Base-by-base conservation (phyloP, 352 stramenopile genomes). In the Phytophthora ramorum region DNA sequence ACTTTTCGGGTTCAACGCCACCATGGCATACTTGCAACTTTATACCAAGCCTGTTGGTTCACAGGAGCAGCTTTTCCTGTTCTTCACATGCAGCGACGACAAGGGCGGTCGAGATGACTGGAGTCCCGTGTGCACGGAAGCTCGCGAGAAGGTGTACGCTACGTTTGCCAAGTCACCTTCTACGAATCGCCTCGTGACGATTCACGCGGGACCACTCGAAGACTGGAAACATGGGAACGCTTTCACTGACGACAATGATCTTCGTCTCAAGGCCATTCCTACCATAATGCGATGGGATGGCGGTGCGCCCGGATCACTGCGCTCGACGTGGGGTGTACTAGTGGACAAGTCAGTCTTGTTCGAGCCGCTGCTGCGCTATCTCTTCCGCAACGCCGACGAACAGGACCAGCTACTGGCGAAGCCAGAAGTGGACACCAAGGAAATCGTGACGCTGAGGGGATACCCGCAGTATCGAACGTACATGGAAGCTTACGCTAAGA, bases 201-300 rank as follows among this genome's bases (percentile, higher is more conserved):
- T 89, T 55, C 76, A 78, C 50, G 69, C 78, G 5, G 81, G 83
- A 13, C 73, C 81, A 35, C 71, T 80, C 19, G 53, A 84, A 20
- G 81, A 77, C 37, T 92, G 81, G 83, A 71, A 76, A 45, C 72
- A 71, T 45, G 51, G 71, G 6, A 92, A 92, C 41, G 67, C 66
- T 12, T 90, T 90, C 59, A 81, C 69, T 2, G 68, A 82, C 17
- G 85, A 93, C 47, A 55, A 66, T 2, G 78, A 92, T 48, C 52
- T 93, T 53, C 79, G 79, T 32, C 61, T 93, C 20, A 89, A 90
- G 64, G 71, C 74, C 10, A 63, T 92, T 53, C 83, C 83, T 26
- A 79, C 59, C 4, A 10, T 93, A 12, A 84, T 93, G 75, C 73
- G 78, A 51, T 93, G 84, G 77, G 71, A 91, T 52, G 72, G 72